Percentiles rank a stretch among this genome's conserved stretches.
phyloP scores from a whole-genome alignment of 805 yeast species.

The Hanseniaspora lachancei region DNA sequence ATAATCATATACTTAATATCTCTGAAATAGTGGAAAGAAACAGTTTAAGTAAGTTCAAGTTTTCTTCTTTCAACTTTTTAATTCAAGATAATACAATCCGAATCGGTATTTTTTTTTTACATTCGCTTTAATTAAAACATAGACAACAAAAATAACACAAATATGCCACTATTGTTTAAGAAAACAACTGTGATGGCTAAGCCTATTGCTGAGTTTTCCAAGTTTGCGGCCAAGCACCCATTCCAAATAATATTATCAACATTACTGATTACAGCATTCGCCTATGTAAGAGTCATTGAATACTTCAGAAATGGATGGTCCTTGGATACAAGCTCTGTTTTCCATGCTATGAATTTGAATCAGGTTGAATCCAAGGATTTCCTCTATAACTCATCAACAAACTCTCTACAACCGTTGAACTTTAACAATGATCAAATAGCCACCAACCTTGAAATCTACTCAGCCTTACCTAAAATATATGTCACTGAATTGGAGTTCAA shows the following conservation, averaged over 20 bases:
- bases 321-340: conserved; percentile 15
- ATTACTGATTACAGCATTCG: conserved; percentile 61
- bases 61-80: neutral
- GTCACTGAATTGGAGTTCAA: conserved; percentile 23
- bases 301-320: conserved; percentile 40
- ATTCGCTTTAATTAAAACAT: no score
- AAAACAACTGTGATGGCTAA: conserved; percentile 26
- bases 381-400: conserved; percentile 13
- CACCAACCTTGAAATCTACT: neutral
- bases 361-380: conserved; percentile 14
- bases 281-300: conserved; percentile 64
- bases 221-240: conserved; percentile 62
- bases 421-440: neutral
- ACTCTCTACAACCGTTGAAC: neutral
- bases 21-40: neutral
- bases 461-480: conserved; percentile 23
- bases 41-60: neutral
- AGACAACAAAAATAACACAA: neutral
- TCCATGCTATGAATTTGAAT: conserved; percentile 2
- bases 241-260: conserved; percentile 69
- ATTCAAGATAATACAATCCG: neutral
- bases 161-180: conserved; percentile 20
- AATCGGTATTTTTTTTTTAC: neutral
- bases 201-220: conserved; percentile 36
- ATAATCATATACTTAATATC: neutral